Evolutionary conservation across 2,329 filamentous ascomycete species (phyloP), one percentile per base, ranked within the genome.

Genomic region (Colletotrichum aenigma): DNA sequence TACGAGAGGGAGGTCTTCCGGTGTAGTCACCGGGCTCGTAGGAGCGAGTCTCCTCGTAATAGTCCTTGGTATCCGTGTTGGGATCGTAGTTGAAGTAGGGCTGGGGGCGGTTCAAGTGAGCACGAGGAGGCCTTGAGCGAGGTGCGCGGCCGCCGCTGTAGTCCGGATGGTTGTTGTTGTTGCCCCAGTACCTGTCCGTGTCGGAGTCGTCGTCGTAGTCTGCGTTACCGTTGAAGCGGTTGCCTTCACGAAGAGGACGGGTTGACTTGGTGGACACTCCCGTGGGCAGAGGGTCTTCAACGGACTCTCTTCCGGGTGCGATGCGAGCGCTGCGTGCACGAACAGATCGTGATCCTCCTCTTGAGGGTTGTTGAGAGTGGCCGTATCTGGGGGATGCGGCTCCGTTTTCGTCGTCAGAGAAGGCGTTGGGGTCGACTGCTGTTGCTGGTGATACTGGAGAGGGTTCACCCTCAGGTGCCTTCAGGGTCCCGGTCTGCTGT

Each of bases 381-480:
- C n/a, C 21, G 30, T 55, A 64, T n/a, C 43, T 28, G 1, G 74
- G 74, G 1, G 74, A 62, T 2, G 55, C 48, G 1, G 13, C 18
- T 21, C 18, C 60, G 62, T 66, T 67, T 38, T 66, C 75, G 55
- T 76, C 76, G 74, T 70, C 76, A 15, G 68, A 76, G 60, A 66
- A 74, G 26, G 36, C 66, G 69, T 73, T 76, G 13, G 65, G 65
- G n/a, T 77, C 76, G 15, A 77, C 68, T 34, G 74, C 76, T 61
- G 76, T 76, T 67, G 76, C 74, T 74, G 76, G 74, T 36, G 76
- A 73, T 62, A 60, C 68, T 30, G 76, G 76, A 15, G 76, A 73
- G 18, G 74, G 76, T 26, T 70, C 62, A 58, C 65, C 72, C 58
- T 76, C 73, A 4, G 70, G 70, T 38, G 43, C 74, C 32, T 75